Conservation (phyloP, 305 asterid genomes). For the Fraxinus baroniana region DNA sequence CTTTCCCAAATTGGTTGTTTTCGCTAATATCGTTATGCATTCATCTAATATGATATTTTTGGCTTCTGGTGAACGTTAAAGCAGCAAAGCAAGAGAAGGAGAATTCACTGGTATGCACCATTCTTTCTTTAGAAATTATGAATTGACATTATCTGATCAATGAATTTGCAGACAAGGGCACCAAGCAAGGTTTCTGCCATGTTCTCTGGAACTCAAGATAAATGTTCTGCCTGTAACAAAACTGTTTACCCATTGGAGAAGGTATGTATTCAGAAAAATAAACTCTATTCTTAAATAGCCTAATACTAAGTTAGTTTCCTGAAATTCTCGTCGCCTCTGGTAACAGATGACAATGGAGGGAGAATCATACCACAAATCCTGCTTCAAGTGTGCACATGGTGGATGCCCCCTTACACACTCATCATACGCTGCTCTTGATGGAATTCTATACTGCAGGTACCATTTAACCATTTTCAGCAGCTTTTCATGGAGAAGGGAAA, state of each 20-base stretch:
- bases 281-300: neutral
- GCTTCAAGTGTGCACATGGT: constrained; percentile 46
- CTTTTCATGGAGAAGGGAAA: constrained; percentile 77
- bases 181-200: constrained; percentile 80
- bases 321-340: neutral
- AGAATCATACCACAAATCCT: constrained; percentile 39
- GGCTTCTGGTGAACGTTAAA: constrained; percentile 1
- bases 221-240: constrained; percentile 77
- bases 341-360: constrained; percentile 39
- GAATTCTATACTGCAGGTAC: constrained; percentile 67
- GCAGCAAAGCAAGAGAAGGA: constrained; percentile 68
- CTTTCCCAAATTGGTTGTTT: neutral
- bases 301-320: neutral
- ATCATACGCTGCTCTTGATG: constrained; percentile 66
- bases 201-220: constrained; percentile 88
- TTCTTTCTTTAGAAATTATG: neutral
- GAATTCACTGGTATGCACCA: constrained; percentile 44
- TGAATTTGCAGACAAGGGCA: constrained; percentile 49
- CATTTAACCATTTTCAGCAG: constrained; percentile 71
- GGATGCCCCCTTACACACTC: constrained; percentile 43
- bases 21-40: neutral
- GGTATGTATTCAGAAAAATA: constrained; percentile 37
- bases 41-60: neutral
- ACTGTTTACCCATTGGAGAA: constrained; percentile 89
- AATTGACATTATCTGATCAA: neutral